phyloP scores from a whole-genome alignment of 768 basidiomycete species.

The Xanthoconium stramineum region DNA sequence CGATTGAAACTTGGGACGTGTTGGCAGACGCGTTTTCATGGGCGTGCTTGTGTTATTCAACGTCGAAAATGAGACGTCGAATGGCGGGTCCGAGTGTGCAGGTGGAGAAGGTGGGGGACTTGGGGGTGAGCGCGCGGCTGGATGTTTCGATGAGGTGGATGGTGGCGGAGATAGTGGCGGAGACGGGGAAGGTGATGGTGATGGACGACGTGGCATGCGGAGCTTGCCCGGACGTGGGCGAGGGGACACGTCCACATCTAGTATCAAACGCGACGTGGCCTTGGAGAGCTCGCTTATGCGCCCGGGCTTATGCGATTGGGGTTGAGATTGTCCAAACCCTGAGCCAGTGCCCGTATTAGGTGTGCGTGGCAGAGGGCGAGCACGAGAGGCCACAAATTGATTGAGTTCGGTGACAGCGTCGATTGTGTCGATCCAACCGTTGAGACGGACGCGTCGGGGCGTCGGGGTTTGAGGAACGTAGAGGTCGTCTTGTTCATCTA shows the following conservation, averaged over 20 bases:
- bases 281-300: not conserved
- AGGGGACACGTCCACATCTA: not conserved
- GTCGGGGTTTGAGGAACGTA: conserved; percentile 20
- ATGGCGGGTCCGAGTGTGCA: conserved; percentile 12
- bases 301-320: not conserved
- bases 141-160: not conserved
- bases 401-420: conserved; percentile 52
- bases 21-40: conserved; percentile 19
- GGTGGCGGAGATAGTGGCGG: not conserved
- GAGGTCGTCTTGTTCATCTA: conserved; percentile 12
- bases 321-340: not conserved
- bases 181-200: not conserved
- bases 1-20: not conserved
- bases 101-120: conserved; percentile 10
- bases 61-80: conserved; percentile 26
- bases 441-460: conserved; percentile 40
- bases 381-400: conserved; percentile 41
- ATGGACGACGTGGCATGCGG: not conserved
- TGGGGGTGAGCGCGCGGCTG: not conserved
- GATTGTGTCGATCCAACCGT: conserved; percentile 53
- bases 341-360: not conserved
- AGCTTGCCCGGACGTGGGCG: not conserved
- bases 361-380: not conserved
- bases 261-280: not conserved
- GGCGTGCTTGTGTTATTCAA: conserved; percentile 28